Base-by-base conservation (phyloP, 345 rosid species). In the Lepidium sativum region DNA sequence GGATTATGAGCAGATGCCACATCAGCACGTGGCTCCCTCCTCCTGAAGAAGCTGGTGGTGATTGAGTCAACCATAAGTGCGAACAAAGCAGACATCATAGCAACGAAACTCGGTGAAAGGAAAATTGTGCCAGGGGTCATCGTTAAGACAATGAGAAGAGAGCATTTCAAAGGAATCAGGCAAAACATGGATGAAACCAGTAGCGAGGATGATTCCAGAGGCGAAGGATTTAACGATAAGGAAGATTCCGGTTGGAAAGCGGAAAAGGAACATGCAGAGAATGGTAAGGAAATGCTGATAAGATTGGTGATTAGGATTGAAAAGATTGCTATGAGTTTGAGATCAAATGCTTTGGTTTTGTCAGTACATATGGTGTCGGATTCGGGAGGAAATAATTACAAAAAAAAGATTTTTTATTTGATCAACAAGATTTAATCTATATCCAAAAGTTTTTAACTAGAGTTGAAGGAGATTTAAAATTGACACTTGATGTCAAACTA, bases 181-280 rank as follows among this genome's bases (percentile, higher is more conserved):
- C 41, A 85, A 78, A 4, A 85, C 78, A 16, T 83, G 91, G 6
- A 80, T 54, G 32, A 85, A 81, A 9, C 78, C 86, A 0, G 88
- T 83, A 4, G 83, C 43, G 37, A 83, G 67, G 39, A 85, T 83
- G 2, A 81, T 82, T 2, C 91, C 86, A 0, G 83, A 84, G 0
- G 87, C 81, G 12, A 85, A 81, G 0, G 84, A 68, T 48, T 83
- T 85, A 45, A 83, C 42, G 3, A 85, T 12, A 13, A 81, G 75
- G 68, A 82, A 86, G 5, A 63, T n/a, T n/a, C n/a, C n/a, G n/a
- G n/a, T n/a, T n/a, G n/a, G n/a, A n/a, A n/a, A n/a, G n/a, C n/a
- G n/a, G n/a, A n/a, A n/a, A n/a, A n/a, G n/a, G n/a, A n/a, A n/a
- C n/a, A n/a, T n/a, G n/a, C n/a, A n/a, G n/a, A n/a, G n/a, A n/a